phyloP scores from a whole-genome alignment of 2,329 filamentous ascomycete species.

The Orbilia oligospora region DNA sequence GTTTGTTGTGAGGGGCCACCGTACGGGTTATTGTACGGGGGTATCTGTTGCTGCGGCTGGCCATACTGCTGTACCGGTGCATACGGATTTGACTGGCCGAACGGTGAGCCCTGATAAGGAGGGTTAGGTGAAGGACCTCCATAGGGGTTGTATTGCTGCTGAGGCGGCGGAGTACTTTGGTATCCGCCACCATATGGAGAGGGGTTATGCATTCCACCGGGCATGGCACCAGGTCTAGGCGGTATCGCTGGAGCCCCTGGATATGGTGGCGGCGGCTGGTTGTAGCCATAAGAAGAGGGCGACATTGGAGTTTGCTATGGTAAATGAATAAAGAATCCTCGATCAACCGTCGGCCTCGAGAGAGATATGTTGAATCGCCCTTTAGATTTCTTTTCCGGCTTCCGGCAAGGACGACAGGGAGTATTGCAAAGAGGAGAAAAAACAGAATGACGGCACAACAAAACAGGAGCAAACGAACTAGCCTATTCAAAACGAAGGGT shows the following conservation, averaged over 20 bases:
- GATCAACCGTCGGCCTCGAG: conserved; percentile 58
- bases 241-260: conserved; percentile 51
- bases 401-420: conserved; percentile 54
- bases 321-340: conserved; percentile 51
- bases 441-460: conserved; percentile 17
- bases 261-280: conserved; percentile 30
- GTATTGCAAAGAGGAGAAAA: conserved; percentile 21
- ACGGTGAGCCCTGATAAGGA: conserved; percentile 24
- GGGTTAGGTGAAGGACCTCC: conserved; percentile 31
- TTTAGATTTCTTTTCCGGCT: conserved; percentile 59
- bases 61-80: conserved; percentile 46
- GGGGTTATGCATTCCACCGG: conserved; percentile 25
- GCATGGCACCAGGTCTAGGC: conserved; percentile 41
- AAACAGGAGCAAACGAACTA: background rate
- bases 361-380: conserved; percentile 59
- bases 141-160: conserved; percentile 39
- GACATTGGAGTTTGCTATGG: conserved; percentile 57
- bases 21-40: conserved; percentile 40
- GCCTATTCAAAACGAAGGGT: background rate
- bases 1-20: conserved; percentile 39
- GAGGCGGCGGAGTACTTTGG: conserved; percentile 35
- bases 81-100: conserved; percentile 54
- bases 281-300: conserved; percentile 30
- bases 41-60: conserved; percentile 37
- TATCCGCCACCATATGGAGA: conserved; percentile 50